These are phyloP conservation scores for Nakaseomyces sp. DNA, from an alignment of 1,139 yeast genomes.

Conservation along the genomic window DNA sequence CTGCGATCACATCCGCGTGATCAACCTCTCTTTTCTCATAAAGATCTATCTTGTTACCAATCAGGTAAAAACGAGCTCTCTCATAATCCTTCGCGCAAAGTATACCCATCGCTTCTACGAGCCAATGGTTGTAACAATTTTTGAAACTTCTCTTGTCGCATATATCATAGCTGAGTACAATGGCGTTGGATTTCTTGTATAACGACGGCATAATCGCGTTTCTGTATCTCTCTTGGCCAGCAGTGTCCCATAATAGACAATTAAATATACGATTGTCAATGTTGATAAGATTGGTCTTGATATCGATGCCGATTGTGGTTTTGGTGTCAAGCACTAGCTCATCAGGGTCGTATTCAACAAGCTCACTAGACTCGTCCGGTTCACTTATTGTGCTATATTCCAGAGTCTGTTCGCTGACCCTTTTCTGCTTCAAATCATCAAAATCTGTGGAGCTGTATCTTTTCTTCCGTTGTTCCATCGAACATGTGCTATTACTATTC, in stretches of 20 bases:
- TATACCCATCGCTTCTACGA: slow-evolving; percentile 34
- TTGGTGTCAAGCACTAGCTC: slow-evolving; percentile 29
- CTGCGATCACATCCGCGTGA: slow-evolving; percentile 25
- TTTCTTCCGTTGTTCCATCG: slow-evolving; percentile 19
- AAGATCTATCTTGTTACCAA: slow-evolving; percentile 38
- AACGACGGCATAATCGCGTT: slow-evolving; percentile 49
- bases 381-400: background rate
- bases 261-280: slow-evolving; percentile 51
- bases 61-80: slow-evolving; percentile 33
- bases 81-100: slow-evolving; percentile 21
- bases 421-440: slow-evolving; percentile 15
- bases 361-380: slow-evolving; percentile 5
- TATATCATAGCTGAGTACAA: slow-evolving; percentile 55
- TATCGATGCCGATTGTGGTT: slow-evolving; percentile 56
- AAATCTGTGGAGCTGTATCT: slow-evolving; percentile 30
- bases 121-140: slow-evolving; percentile 41
- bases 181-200: slow-evolving; percentile 56
- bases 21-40: slow-evolving; percentile 27
- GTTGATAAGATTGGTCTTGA: slow-evolving; percentile 52
- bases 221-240: slow-evolving; percentile 56
- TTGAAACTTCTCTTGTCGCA: slow-evolving; percentile 46
- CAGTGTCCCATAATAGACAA: slow-evolving; percentile 50
- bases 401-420: background rate
- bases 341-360: slow-evolving; percentile 11
- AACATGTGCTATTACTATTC: slow-evolving; percentile 9